phyloP scores from a whole-genome alignment of 805 yeast genomes.

The Yamadazyma akitaensis region DNA sequence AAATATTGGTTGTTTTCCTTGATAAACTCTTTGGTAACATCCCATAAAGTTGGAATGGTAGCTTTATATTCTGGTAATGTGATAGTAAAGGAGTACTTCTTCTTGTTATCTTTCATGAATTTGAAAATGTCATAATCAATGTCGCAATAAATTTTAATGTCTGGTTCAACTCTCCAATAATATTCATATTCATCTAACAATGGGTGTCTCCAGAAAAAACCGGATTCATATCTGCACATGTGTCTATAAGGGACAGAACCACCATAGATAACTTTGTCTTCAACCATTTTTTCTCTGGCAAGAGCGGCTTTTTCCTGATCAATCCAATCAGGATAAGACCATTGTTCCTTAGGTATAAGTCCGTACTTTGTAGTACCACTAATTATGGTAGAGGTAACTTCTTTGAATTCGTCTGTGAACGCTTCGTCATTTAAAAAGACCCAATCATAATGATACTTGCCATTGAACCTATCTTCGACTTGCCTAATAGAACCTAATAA shows the following conservation, averaged over 20 bases:
- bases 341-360: conserved; percentile 71
- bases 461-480: conserved; percentile 87
- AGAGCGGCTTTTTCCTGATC: conserved; percentile 68
- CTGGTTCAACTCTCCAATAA: conserved; percentile 96
- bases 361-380: conserved; percentile 82
- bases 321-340: conserved; percentile 85
- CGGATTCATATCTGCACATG: conserved; percentile 91
- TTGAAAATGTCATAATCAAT: conserved; percentile 83
- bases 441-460: conserved; percentile 87
- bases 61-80: conserved; percentile 76
- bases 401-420: conserved; percentile 78
- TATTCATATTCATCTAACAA: conserved; percentile 73
- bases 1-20: conserved; percentile 57
- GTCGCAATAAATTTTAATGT: conserved; percentile 76
- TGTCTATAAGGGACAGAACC: conserved; percentile 76
- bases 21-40: conserved; percentile 65
- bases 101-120: conserved; percentile 69
- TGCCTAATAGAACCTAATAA: conserved; percentile 65
- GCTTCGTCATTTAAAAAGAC: conserved; percentile 87
- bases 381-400: conserved; percentile 59
- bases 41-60: conserved; percentile 86
- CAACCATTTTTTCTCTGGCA: conserved; percentile 57
- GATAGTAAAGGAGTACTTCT: conserved; percentile 85
- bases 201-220: conserved; percentile 81
- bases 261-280: conserved; percentile 65